Evolutionary conservation across 139 green algal genomes (phyloP), one percentile per base, ranked within the genome.

Genomic region (Astrephomene gubernaculifera): DNA sequence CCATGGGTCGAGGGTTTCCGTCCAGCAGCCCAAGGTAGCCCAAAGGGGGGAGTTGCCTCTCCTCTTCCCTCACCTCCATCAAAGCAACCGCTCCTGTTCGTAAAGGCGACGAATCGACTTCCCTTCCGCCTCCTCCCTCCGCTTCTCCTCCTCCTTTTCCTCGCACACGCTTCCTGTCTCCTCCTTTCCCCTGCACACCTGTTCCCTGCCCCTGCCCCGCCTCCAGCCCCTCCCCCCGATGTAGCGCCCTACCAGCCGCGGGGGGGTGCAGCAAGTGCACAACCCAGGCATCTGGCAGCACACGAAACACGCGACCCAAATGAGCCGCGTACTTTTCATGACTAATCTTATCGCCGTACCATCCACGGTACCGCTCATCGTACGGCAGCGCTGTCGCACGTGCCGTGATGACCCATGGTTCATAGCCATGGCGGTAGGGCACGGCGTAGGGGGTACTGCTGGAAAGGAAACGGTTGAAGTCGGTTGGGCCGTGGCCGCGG

Each of bases 291-390:
- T 49, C 67, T 2, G 67, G 33, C 36, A 45, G 33, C 67, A 73
- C 67, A 35, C 36, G 17, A 36, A 73, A 73, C 5, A 0, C 6
- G 67, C 17, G 27, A 1, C 36, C 19, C 19, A 7, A 4, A 17
- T 19, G 19, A 1, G 36, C 67, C 19, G 14, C n/a, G 67, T 22
- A 33, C 9, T 10, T 21, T 10, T 52, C 35, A 35, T 73, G 67
- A 0, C 31, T 52, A 1, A 52, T 14, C 67, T 73, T 73, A 36
- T 73, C 67, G 36, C 67, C 67, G 67, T 73, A 52, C 67, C 67
- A 73, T 10, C 67, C 67, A 17, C 67, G 67, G 35, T 52, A 73
- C 17, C 67, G 67, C 67, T 73, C 67, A 36, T 73, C 67, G 36
- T 52, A 73, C 17, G 36, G 33, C 7, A 9, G 33, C 33, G n/a